These are phyloP conservation scores for Casaregolazyma suthepensis DNA, from an alignment of 1,139 yeast species.

Conservation along the genomic window DNA sequence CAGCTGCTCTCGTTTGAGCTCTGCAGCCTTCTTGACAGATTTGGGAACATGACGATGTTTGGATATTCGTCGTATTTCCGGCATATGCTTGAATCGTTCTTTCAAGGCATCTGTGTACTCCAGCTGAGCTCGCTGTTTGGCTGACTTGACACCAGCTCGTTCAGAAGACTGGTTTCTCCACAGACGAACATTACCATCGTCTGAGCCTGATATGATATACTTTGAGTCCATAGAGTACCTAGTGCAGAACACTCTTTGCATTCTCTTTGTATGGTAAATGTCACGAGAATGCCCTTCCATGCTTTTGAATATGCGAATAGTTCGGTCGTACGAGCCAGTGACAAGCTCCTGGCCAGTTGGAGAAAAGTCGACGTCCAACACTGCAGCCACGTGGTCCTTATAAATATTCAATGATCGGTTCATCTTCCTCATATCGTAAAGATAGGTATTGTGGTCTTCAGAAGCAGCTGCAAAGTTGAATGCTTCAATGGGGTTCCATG, in stretches of 20 bases:
- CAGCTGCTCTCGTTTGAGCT: slow-evolving; percentile 71
- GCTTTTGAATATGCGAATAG: slow-evolving; percentile 71
- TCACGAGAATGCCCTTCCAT: slow-evolving; percentile 91
- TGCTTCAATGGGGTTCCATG: slow-evolving; percentile 99
- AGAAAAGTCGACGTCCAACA: slow-evolving; percentile 87
- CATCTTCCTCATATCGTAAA: slow-evolving; percentile 95
- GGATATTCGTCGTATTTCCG: slow-evolving; percentile 83
- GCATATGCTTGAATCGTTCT: slow-evolving; percentile 92
- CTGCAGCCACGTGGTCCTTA: slow-evolving; percentile 96
- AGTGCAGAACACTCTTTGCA: slow-evolving; percentile 89
- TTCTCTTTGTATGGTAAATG: slow-evolving; percentile 91
- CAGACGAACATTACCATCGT: slow-evolving; percentile 88
- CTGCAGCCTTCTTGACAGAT: slow-evolving; percentile 81
- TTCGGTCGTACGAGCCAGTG: slow-evolving; percentile 92
- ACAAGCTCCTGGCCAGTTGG: slow-evolving; percentile 97
- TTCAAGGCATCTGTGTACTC: slow-evolving; percentile 90
- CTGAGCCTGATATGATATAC: slow-evolving; percentile 85
- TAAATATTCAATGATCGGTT: slow-evolving; percentile 70
- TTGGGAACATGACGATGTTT: slow-evolving; percentile 85
- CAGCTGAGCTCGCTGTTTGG: slow-evolving; percentile 72
- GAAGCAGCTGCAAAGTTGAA: slow-evolving; percentile 85
- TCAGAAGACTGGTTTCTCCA: slow-evolving; percentile 91
- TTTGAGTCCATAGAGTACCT: slow-evolving; percentile 83
- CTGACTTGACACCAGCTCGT: slow-evolving; percentile 71
- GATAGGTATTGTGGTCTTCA: slow-evolving; percentile 92